A percentile compares a stretch with the other conserved stretches of the same genome.
These are phyloP conservation scores for Rhodotorula diobovata DNA, from an alignment of 768 basidiomycete species.

Conservation along the genomic window DNA sequence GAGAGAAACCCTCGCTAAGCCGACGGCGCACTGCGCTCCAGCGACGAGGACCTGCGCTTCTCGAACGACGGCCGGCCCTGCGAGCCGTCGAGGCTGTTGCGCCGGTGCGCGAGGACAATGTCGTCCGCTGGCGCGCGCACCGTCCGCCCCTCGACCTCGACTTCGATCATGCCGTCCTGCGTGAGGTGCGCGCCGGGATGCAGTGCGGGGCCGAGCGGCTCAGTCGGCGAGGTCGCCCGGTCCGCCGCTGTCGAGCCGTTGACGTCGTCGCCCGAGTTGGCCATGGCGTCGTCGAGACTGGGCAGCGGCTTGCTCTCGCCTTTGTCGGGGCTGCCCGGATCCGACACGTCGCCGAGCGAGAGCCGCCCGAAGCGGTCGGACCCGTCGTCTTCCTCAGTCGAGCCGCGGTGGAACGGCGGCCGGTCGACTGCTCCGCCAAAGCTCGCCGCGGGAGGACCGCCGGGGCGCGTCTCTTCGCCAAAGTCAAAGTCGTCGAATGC, in stretches of 20 bases:
- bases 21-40: too few relatives aligned
- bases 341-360: slow-evolving; percentile 17
- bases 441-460: slow-evolving; percentile 6
- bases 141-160: slow-evolving; percentile 26
- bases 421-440: not conserved
- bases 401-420: not conserved
- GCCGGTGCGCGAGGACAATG: slow-evolving; percentile 20
- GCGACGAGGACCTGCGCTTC: not conserved
- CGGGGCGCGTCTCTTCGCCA: not conserved
- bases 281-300: not conserved
- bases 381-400: slow-evolving; percentile 24
- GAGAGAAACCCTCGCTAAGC: not conserved
- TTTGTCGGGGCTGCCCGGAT: slow-evolving; percentile 5
- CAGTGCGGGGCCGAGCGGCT: slow-evolving; percentile 32
- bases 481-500: slow-evolving; percentile 35
- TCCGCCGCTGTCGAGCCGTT: slow-evolving; percentile 2
- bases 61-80: not conserved
- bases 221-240: slow-evolving; percentile 15
- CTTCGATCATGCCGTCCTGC: slow-evolving; percentile 34
- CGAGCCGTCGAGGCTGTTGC: slow-evolving; percentile 7
- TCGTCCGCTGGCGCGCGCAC: slow-evolving; percentile 37
- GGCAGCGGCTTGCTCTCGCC: not conserved
- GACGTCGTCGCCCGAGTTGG: not conserved
- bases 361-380: slow-evolving; percentile 33
- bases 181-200: slow-evolving; percentile 23